Conservation (phyloP, 768 basidiomycete genomes). For the Tylopilus sp. region DNA sequence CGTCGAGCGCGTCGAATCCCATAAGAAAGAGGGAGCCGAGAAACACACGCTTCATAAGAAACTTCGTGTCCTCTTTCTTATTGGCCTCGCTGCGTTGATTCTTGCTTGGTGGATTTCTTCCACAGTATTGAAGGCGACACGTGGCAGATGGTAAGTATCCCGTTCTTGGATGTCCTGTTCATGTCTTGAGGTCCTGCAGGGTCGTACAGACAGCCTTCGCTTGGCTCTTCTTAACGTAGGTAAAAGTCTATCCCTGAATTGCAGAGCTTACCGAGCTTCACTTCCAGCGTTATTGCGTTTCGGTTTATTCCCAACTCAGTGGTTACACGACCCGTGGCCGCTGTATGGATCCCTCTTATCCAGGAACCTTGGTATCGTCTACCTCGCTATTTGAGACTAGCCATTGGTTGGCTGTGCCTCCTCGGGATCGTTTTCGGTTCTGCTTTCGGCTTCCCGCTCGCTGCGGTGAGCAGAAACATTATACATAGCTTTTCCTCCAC, state of each 20-base stretch:
- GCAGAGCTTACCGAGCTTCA: not conserved
- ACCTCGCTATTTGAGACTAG: constrained; percentile 51
- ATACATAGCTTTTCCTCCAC: constrained; percentile 7
- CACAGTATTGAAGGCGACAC: constrained; percentile 62
- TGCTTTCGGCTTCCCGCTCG: constrained; percentile 75
- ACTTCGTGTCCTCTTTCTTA: constrained; percentile 46
- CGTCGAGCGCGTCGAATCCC: constrained; percentile 8
- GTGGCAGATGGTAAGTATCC: constrained; percentile 63
- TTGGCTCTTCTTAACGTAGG: constrained; percentile 77
- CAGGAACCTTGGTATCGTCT: constrained; percentile 65
- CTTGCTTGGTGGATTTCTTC: constrained; percentile 86
- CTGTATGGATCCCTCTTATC: constrained; percentile 65
- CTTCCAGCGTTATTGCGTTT: constrained; percentile 68
- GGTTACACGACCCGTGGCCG: constrained; percentile 66
- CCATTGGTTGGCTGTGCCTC: constrained; percentile 74
- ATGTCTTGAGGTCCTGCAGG: constrained; percentile 38
- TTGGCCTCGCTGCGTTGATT: constrained; percentile 54
- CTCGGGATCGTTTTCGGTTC: constrained; percentile 80
- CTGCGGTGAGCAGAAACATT: constrained; percentile 38
- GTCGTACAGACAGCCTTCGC: constrained; percentile 79
- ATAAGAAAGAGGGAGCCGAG: constrained; percentile 5
- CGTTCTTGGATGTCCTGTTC: not conserved
- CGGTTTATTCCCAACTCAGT: constrained; percentile 76
- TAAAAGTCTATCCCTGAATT: constrained; percentile 10
- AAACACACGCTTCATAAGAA: constrained; percentile 13